Base-by-base conservation (phyloP, 768 basidiomycete genomes). In the Mrakia gelida region DNA sequence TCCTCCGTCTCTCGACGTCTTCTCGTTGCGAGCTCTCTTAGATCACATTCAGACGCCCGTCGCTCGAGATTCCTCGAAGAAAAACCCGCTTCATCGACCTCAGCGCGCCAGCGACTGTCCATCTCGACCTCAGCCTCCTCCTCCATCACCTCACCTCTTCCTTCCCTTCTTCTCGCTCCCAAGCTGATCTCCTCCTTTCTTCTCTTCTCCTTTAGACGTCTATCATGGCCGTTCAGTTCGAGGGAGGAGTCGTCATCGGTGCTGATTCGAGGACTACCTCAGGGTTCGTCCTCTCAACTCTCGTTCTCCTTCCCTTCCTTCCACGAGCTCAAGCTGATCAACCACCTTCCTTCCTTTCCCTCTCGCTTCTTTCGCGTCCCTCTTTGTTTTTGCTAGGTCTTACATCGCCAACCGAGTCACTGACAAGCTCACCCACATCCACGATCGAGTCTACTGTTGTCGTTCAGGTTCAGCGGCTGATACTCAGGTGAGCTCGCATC, bases 391-490 rank as follows among this genome's bases (percentile, higher is more conserved):
- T 21, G 18, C 23, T 79, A 96, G 94, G n/a, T 78, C 77, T 21
- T 78, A 78, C 68, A 78, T 78, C 28, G 94, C 95, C 34, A 98
- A 98, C 85, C 91, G 96, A 85, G 96, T 98, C 28, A 99, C 96
- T 62, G 96, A 99, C 88, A 99, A 99, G 86, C 89, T 98, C 79
- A 97, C 95, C 2, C 89, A 93, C 84, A 88, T 99, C 81, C 95
- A 98, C 85, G 97, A 99, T 86, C 93, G 94, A 81, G 93, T 98
- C 85, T 99, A 98, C 85, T 99, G 97, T 84, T 99, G 97, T 89
- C 92, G 97, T 79, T 97, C 94, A 62, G 97, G 97, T 71, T 97
- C 95, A 81, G 93, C 96, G 67, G 96, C 96, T 32, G 96, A 99
- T 84, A 99, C 97, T 3, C 97, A 97, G 83, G 85, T 83, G 16